Evolutionary conservation across 495 filamentous ascomycete genomes (phyloP), one percentile per base, ranked within the genome.

Genomic region (Parathielavia appendiculata): DNA sequence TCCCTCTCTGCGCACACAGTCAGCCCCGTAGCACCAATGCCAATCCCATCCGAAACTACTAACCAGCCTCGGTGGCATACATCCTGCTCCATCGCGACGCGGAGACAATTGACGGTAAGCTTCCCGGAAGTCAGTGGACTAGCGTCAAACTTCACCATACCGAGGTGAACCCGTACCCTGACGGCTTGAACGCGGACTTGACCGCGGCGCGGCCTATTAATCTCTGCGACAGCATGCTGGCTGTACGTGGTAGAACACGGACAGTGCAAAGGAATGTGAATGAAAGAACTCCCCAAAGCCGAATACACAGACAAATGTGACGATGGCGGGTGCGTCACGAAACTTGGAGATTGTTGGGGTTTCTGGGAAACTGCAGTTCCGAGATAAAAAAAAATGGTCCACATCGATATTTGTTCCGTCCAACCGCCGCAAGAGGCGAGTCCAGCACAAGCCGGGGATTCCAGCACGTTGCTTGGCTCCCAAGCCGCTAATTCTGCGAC

Each of bases 1-100:
- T 96, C 91, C 69, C 91, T 88, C 67, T 90, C 91, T 95, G 70
- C 62, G 56, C 61, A 54, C 36, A 51, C 62, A 56, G 66, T 71
- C 60, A 67, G 64, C 57, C 53, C 67, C 19, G 20, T 6, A 20
- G 34, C 34, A 20, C 44, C 54, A 59, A 35, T 45, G 40, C 34
- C 23, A 48, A 14, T 20, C 19, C 14, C 12, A 14, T 32, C 9
- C 22, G 10, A 38, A 19, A 32, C 41, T 48, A 73, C 85, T 74
- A 62, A 93, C 90, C 86, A 73, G 89, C 78, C 75, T 91, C 82
- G 65, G 87, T 86, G 56, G 91, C 90, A 75, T 90, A 96, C 52
- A 84, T 81, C 76, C 83, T 79, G 72, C 80, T 80, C 69, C 79
- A 78, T 65, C 79, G 80, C 66, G 85, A 84, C 69, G 72, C 75